These are phyloP conservation scores for Sugiyamaella japonica DNA, from an alignment of 1,139 yeast genomes.

Conservation along the genomic window DNA sequence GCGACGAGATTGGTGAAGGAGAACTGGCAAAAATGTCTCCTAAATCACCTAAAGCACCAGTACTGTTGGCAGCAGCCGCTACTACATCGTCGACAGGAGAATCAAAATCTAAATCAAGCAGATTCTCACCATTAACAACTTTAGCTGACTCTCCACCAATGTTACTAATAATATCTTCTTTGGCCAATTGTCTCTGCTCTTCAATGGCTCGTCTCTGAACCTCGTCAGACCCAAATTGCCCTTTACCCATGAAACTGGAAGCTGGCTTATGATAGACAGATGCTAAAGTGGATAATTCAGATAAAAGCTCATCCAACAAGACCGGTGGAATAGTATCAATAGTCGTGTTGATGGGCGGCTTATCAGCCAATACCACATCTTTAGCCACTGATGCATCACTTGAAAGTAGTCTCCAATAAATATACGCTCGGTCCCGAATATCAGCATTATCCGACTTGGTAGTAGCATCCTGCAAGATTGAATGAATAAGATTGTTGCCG, in stretches of 20 bases:
- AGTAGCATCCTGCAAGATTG: constrained; percentile 73
- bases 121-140: constrained; percentile 65
- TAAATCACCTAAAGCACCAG: constrained; percentile 36
- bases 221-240: constrained; percentile 47
- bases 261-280: constrained; percentile 90
- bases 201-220: constrained; percentile 59
- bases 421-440: constrained; percentile 89
- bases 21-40: constrained; percentile 39
- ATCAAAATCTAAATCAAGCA: constrained; percentile 78
- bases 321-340: constrained; percentile 70
- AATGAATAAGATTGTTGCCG: constrained; percentile 59
- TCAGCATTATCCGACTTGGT: constrained; percentile 85
- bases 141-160: constrained; percentile 37
- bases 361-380: constrained; percentile 56
- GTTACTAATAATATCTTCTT: constrained; percentile 67
- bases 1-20: constrained; percentile 32
- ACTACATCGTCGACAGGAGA: constrained; percentile 33
- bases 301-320: constrained; percentile 63
- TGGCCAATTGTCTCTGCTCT: constrained; percentile 76
- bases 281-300: constrained; percentile 81
- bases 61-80: constrained; percentile 23
- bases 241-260: constrained; percentile 58
- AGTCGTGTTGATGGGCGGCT: constrained; percentile 72
- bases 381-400: constrained; percentile 51
- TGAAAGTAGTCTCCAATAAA: constrained; percentile 91